Evolutionary conservation across 495 filamentous ascomycete genomes (phyloP), one percentile per base, ranked within the genome.

Genomic region (Chaetomium cochliodes): DNA sequence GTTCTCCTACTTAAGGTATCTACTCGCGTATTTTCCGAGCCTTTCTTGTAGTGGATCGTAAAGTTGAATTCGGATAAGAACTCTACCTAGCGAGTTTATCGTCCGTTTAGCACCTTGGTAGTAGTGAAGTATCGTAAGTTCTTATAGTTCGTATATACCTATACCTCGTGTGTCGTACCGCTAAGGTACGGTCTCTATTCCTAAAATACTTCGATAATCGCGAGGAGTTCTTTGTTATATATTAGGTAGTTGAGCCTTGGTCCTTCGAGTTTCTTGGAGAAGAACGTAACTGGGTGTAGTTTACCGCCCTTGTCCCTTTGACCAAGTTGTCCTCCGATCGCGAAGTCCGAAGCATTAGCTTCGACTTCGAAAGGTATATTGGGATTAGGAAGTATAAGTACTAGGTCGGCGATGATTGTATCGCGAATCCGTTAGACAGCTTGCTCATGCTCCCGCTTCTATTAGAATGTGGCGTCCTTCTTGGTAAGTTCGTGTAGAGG

Each of bases 61-160:
- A 77, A 77, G 42, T 79, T 68, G 58, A 75, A 78, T 28, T 61
- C 2, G 0, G 47, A 64, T 5, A 80, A 56, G 53, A 67, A 70
- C 42, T 72, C 56, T 1, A 52, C 46, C 62, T 64, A 77, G 37
- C 58, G 1, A 5, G 65, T 69, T 67, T 77, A 57, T 53, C 65
- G 26, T 30, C 62, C 18, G 51, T 70, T 76, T 22, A 79, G 55
- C 12, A 54, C 25, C 37, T 73, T 69, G 0, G 42, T 71, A 39
- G 25, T 69, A 20, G 63, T 74, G 63, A 76, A 77, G 49, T 54
- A 65, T 44, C 30, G 4, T 20, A 49, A 22, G 46, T 63, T 63
- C 25, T 63, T 57, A n/a, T 63, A 16, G 52, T 64, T 52, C 5
- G 26, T 64, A n/a, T 64, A 64, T 5, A 64, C 53, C 28, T 64